These are phyloP conservation scores for Grosmannia huntii DNA, from an alignment of 2,329 filamentous ascomycete genomes.

Conservation along the genomic window DNA sequence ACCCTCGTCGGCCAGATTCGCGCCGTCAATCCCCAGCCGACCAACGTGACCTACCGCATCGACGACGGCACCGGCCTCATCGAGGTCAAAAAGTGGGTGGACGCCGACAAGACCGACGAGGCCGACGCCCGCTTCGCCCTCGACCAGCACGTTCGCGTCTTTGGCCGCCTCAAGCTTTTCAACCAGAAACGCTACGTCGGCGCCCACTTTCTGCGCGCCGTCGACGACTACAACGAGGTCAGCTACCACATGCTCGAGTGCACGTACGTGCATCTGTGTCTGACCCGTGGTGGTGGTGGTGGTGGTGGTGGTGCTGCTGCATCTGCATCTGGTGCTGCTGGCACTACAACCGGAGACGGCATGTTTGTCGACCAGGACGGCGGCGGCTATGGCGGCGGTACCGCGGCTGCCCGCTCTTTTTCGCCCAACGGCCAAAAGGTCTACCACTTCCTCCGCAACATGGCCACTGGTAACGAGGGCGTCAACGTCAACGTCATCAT, in stretches of 20 bases:
- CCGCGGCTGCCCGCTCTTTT: slow-evolving; percentile 24
- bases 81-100: slow-evolving; percentile 82
- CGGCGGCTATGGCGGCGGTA: slow-evolving; percentile 18
- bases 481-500: slow-evolving; percentile 70
- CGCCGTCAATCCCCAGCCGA: slow-evolving; percentile 71
- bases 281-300: slow-evolving; percentile 49
- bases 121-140: slow-evolving; percentile 40
- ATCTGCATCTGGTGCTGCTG: slow-evolving; percentile 24
- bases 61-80: slow-evolving; percentile 91
- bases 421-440: slow-evolving; percentile 52
- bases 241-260: slow-evolving; percentile 86
- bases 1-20: slow-evolving; percentile 88
- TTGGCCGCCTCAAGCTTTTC: slow-evolving; percentile 73
- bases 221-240: slow-evolving; percentile 83
- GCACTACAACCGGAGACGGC: slow-evolving; percentile 26
- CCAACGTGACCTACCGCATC: slow-evolving; percentile 83
- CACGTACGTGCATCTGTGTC: slow-evolving; percentile 75
- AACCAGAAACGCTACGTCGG: slow-evolving; percentile 71
- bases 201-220: slow-evolving; percentile 66
- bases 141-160: slow-evolving; percentile 75
- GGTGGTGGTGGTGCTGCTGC: slow-evolving; percentile 17
- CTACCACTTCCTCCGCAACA: slow-evolving; percentile 53
- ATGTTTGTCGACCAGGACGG: slow-evolving; percentile 40
- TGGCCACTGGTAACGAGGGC: slow-evolving; percentile 66
- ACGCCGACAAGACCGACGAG: slow-evolving; percentile 43